These are phyloP conservation scores for Yamadazyma akitaensis DNA, from an alignment of 805 yeast genomes.

Conservation along the genomic window DNA sequence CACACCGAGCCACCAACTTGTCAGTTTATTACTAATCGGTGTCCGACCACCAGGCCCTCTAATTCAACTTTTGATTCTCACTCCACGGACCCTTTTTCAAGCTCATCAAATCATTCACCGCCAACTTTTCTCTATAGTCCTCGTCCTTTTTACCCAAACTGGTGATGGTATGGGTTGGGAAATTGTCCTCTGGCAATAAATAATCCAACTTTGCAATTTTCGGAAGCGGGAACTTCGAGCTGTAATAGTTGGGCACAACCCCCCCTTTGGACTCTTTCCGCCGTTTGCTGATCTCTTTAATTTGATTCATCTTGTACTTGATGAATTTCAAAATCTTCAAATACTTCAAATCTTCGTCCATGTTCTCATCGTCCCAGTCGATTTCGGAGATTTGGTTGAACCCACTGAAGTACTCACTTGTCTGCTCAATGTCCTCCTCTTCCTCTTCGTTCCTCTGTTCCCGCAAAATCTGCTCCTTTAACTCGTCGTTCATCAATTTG, in stretches of 20 bases:
- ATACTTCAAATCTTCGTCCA: slow-evolving; percentile 46
- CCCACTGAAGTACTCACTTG: slow-evolving; percentile 12
- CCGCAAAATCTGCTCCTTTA: slow-evolving; percentile 34
- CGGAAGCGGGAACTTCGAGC: slow-evolving; percentile 6
- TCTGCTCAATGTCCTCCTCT: slow-evolving; percentile 21
- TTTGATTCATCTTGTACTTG: slow-evolving; percentile 29
- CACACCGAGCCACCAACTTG: no score
- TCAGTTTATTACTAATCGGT: no score
- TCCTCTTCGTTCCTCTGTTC: slow-evolving; percentile 31
- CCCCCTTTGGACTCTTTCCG: background rate
- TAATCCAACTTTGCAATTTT: slow-evolving; percentile 20
- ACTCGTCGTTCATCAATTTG: slow-evolving; percentile 37
- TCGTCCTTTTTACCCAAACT: slow-evolving; percentile 10
- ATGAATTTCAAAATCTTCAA: slow-evolving; percentile 40
- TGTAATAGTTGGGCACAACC: no score
- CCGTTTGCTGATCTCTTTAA: slow-evolving; percentile 10
- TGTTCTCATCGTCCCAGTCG: slow-evolving; percentile 47
- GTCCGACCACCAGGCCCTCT: no score
- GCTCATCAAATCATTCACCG: slow-evolving; percentile 26
- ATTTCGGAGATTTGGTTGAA: slow-evolving; percentile 21
- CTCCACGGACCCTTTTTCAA: slow-evolving; percentile 15
- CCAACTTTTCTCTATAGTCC: slow-evolving; percentile 29
- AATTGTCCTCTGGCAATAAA: slow-evolving; percentile 19
- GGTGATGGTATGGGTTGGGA: slow-evolving; percentile 17
- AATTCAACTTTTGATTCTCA: no score